These are phyloP conservation scores for Hevea brasiliensis DNA, from an alignment of 345 rosid species.

Conservation along the genomic window DNA sequence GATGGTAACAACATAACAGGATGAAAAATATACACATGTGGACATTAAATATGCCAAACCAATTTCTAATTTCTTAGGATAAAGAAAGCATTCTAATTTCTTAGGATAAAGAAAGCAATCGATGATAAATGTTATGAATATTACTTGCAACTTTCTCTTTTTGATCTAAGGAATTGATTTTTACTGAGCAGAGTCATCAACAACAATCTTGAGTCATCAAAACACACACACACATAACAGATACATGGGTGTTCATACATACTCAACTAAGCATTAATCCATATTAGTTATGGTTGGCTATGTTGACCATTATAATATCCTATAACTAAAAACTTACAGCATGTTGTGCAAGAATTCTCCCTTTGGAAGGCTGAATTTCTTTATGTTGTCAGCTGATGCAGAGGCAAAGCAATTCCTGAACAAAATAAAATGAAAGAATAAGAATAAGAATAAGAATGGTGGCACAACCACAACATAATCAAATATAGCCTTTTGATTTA, in stretches of 20 bases:
- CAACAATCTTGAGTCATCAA: slow-evolving; percentile 1
- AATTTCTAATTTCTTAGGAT: not conserved
- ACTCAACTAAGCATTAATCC: too few relatives aligned
- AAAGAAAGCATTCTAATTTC: not conserved
- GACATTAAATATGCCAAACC: not conserved
- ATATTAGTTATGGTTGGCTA: too few relatives aligned
- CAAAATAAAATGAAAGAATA: slow-evolving; percentile 12
- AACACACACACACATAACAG: not conserved
- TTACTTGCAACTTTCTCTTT: not conserved
- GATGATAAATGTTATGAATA: not conserved
- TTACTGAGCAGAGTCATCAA: not conserved
- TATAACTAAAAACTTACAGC: slow-evolving; percentile 66
- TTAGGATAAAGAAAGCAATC: not conserved
- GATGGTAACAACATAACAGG: not conserved
- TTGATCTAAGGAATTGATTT: not conserved
- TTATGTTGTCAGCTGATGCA: slow-evolving; percentile 96
- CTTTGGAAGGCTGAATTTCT: slow-evolving; percentile 82
- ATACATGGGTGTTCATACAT: too few relatives aligned
- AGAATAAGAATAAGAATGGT: slow-evolving; percentile 4
- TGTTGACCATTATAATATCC: too few relatives aligned
- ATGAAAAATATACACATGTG: not conserved
- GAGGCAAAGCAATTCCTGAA: slow-evolving; percentile 89
- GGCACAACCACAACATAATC: slow-evolving; percentile 5
- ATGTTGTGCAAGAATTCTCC: slow-evolving; percentile 96
- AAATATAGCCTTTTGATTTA: not conserved